These are phyloP conservation scores for Cicer pinnatifidum DNA, from an alignment of 306 rosid species.

Conservation along the genomic window DNA sequence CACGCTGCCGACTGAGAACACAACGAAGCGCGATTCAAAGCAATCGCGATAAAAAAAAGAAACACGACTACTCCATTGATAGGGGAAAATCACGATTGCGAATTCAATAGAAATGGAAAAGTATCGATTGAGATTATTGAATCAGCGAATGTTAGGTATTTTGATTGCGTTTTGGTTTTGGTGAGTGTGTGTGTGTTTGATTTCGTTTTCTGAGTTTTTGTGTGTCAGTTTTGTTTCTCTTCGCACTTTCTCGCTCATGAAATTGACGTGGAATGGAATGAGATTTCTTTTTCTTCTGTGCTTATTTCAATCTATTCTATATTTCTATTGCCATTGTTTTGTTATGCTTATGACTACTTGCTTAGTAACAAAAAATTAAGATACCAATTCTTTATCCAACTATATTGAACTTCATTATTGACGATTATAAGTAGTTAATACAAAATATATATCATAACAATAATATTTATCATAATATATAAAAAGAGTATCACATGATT, in stretches of 20 bases:
- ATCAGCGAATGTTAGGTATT: slow-evolving; percentile 40
- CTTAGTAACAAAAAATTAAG: too few relatives aligned
- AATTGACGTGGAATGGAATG: slow-evolving; percentile 32
- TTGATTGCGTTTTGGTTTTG: neutral
- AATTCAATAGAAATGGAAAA: neutral
- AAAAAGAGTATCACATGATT: too few relatives aligned
- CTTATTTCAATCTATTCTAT: neutral
- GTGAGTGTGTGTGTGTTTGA: slow-evolving; percentile 18
- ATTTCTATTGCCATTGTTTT: neutral
- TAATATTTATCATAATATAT: too few relatives aligned
- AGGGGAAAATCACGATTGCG: neutral
- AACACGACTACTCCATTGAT: neutral
- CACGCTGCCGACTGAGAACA: slow-evolving; percentile 23
- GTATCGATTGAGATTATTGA: neutral
- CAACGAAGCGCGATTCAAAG: slow-evolving; percentile 24
- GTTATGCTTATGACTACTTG: too few relatives aligned
- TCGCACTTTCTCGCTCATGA: neutral
- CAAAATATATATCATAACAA: too few relatives aligned
- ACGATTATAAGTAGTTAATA: too few relatives aligned
- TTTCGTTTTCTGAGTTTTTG: slow-evolving; percentile 35
- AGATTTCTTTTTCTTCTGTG: neutral
- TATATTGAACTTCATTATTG: too few relatives aligned
- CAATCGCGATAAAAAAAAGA: neutral
- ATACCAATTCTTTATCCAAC: too few relatives aligned
- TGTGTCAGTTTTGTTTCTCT: slow-evolving; percentile 37